Conservation (phyloP, 1,284 basidiomycete genomes). For the Fomitiporia mediterranea region DNA sequence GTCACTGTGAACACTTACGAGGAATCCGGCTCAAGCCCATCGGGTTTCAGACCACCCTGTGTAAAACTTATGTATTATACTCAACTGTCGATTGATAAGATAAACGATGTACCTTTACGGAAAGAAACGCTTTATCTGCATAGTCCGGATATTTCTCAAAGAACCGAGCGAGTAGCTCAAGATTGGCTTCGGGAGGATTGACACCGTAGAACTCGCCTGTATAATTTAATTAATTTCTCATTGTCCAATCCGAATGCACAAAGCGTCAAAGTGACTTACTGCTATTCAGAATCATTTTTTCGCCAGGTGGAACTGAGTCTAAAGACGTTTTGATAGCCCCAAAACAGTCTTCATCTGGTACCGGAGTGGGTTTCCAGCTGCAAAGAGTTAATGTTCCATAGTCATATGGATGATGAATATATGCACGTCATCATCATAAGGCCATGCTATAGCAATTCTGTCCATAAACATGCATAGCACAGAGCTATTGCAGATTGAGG, state of each 20-base stretch:
- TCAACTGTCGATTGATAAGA: not conserved
- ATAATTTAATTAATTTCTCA: not conserved
- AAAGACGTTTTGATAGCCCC: constrained; percentile 60
- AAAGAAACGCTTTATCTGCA: constrained; percentile 45
- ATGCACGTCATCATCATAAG: constrained; percentile 53
- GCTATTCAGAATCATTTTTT: constrained; percentile 46
- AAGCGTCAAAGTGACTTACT: constrained; percentile 29
- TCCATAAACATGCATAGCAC: not conserved
- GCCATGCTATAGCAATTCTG: constrained; percentile 39
- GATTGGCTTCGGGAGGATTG: constrained; percentile 33
- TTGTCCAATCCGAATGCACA: not conserved
- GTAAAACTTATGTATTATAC: constrained; percentile 22
- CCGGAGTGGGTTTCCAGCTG: constrained; percentile 36
- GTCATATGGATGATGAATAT: not conserved
- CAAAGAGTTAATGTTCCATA: not conserved
- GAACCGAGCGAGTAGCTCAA: constrained; percentile 40
- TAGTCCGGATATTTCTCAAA: constrained; percentile 50
- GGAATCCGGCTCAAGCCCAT: constrained; percentile 24
- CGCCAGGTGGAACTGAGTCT: constrained; percentile 41
- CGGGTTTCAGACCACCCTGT: constrained; percentile 36
- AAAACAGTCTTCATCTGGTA: constrained; percentile 53
- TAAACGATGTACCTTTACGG: constrained; percentile 32
- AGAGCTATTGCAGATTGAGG: not conserved
- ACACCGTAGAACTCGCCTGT: constrained; percentile 42
- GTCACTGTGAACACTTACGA: constrained; percentile 26